Conservation (phyloP, 495 filamentous ascomycete genomes). For the Aspergillus nanangensis region DNA sequence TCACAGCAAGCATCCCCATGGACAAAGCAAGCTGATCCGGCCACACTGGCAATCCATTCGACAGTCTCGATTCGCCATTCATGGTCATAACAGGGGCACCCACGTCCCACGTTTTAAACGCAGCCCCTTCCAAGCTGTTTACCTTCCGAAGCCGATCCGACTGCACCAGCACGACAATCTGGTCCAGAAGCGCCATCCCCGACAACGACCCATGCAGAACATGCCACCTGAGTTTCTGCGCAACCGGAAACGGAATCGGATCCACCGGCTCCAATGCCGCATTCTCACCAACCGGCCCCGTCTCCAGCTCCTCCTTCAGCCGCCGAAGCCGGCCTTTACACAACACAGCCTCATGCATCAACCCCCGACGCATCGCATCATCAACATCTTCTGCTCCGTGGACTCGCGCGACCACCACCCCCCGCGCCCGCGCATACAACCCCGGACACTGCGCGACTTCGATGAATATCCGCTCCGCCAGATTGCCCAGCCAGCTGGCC, state of each 20-base stretch:
- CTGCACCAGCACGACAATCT: background rate
- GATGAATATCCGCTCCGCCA: background rate
- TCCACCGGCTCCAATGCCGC: background rate
- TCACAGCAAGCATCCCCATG: background rate
- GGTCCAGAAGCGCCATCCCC: background rate
- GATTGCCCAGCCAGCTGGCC: background rate
- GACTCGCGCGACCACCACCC: background rate
- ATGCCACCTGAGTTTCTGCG: background rate
- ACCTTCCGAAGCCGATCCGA: background rate
- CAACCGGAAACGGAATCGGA: background rate
- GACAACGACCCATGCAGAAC: background rate
- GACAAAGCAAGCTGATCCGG: background rate
- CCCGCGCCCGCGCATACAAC: background rate
- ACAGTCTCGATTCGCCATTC: background rate
- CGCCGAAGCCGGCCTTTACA: background rate
- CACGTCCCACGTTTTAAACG: too few relatives aligned
- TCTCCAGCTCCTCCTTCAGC: background rate
- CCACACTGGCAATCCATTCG: background rate
- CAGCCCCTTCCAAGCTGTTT: too few relatives aligned
- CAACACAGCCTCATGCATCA: background rate
- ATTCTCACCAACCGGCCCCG: too few relatives aligned
- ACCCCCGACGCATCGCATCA: background rate
- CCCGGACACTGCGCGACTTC: background rate
- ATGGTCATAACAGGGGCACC: background rate
- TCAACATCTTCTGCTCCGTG: background rate